These are phyloP conservation scores for Penicillium waksmanii DNA, from an alignment of 495 filamentous ascomycete species.

Conservation along the genomic window DNA sequence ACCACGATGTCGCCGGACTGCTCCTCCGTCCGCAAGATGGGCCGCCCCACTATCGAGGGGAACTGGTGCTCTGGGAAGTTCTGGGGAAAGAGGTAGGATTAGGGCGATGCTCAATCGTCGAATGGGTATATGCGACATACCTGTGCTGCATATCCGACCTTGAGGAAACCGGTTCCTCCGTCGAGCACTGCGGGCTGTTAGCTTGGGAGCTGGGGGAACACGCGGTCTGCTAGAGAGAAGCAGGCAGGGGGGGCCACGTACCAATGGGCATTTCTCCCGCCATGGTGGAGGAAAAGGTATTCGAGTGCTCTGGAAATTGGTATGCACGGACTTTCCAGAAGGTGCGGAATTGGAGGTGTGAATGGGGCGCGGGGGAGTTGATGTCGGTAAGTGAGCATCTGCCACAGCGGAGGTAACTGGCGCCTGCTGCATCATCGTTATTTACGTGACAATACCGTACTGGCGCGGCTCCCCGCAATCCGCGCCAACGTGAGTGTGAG, in stretches of 20 bases:
- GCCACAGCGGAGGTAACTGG: slow-evolving; percentile 20
- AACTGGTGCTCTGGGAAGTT: slow-evolving; percentile 99
- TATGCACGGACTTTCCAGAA: slow-evolving; percentile 26
- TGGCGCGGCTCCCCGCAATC: slow-evolving; percentile 24
- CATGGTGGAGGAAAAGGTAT: slow-evolving; percentile 28
- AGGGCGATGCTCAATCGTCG: slow-evolving; percentile 11
- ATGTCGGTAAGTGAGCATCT: slow-evolving; percentile 16
- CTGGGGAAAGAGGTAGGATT: slow-evolving; percentile 42
- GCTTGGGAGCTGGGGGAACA: slow-evolving; percentile 33
- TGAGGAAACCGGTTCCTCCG: slow-evolving; percentile 99
- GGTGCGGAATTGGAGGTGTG: slow-evolving; percentile 28
- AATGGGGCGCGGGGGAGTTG: slow-evolving; percentile 26
- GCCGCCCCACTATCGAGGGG: slow-evolving; percentile 97
- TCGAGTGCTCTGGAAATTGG: slow-evolving; percentile 4
- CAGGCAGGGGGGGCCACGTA: slow-evolving; percentile 38
- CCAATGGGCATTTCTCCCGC: slow-evolving; percentile 78
- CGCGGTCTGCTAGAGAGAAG: slow-evolving; percentile 27
- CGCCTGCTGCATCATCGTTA: slow-evolving; percentile 31
- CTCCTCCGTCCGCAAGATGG: slow-evolving; percentile 96
- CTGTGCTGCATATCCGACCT: slow-evolving; percentile 95
- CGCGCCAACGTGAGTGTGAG: not conserved
- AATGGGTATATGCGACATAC: slow-evolving; percentile 44
- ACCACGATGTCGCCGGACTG: slow-evolving; percentile 75
- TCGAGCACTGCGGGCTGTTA: slow-evolving; percentile 79
- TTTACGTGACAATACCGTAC: slow-evolving; percentile 40